Base-by-base conservation (phyloP, 1,284 basidiomycete species). In the Apiotrichum porosum region DNA sequence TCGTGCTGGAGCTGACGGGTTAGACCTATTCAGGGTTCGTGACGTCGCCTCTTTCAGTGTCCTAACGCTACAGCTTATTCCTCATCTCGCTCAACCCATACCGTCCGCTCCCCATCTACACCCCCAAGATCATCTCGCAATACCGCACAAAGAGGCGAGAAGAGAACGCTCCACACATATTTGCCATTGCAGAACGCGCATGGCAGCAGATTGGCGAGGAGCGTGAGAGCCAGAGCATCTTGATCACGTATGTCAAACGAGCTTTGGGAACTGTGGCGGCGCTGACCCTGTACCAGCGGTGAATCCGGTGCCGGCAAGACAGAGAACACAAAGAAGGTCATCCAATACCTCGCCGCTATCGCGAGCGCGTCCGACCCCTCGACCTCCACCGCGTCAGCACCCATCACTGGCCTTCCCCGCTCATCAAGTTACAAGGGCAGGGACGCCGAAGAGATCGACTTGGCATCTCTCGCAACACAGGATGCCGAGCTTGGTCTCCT, bases 241-340 rank as follows among this genome's bases (percentile, higher is more conserved):
- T 99, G 43, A 97, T 99, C 75, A 98, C 94, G 86, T 92, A 73
- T 34, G 88, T 80, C 23, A 5, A 6, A 15, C 24, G 6, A 21
- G 24, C 10, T 30, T 10, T 3, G 9, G 1, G 18, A 28, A 6
- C 32, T 14, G 13, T 19, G 26, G 26, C 8, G 26, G 26, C 13
- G 28, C 52, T 62, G 24, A 53, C 43, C 21, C 5, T 15, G 6
- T 28, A 6, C 26, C 62, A 94, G 90, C 4, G 95, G 95, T 47
- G 95, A 98, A 78, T 98, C 95, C 3, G 95, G 95, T 35, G 95
- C 95, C 2, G 95, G 95, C 37, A 99, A 98, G 79, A 99, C 95
- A 1, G 95, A 98, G 71, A 98, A 94, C 75, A 99, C 95, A 14
- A 98, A 99, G 80, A 97, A 97, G 68, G 94, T 98, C 64, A 99